A percentile compares a stretch with the other conserved stretches of the same genome.
Evolutionary conservation across 192 early-diverging fungal genomes (phyloP).

Genomic region (Coemansia sp.): DNA sequence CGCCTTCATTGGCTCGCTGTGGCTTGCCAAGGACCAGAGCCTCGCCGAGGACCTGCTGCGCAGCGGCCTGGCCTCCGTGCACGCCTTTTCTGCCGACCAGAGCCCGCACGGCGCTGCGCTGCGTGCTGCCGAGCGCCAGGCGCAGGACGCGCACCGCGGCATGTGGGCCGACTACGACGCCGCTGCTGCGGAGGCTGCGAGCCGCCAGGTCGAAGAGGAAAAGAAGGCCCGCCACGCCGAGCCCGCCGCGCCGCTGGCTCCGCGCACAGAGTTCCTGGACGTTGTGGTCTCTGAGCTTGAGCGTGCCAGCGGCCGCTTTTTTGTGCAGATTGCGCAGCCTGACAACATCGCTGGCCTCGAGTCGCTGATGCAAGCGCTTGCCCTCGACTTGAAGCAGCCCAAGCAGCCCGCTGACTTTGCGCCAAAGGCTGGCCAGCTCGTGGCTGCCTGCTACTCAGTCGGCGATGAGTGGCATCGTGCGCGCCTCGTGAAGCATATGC

Average conservation of each 20-base stretch:
- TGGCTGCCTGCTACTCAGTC: conserved; percentile 84
- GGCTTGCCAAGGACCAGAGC: conserved; percentile 67
- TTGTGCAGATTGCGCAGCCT: conserved; percentile 64
- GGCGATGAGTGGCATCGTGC: conserved; percentile 94
- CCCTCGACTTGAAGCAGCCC: conserved; percentile 59
- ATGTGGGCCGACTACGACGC: conserved; percentile 70
- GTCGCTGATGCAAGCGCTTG: conserved; percentile 81
- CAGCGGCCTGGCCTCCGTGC: conserved; percentile 80
- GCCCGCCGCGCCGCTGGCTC: conserved; percentile 57
- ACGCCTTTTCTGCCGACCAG: conserved; percentile 86
- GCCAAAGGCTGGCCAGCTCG: conserved; percentile 71
- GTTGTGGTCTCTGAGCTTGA: conserved; percentile 70
- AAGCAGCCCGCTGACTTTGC: conserved; percentile 47
- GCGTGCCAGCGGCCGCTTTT: conserved; percentile 61
- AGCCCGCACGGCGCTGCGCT: conserved; percentile 69
- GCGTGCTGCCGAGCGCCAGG: conserved; percentile 77
- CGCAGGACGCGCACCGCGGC: conserved; percentile 68
- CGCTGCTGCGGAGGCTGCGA: conserved; percentile 12
- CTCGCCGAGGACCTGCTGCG: conserved; percentile 75
- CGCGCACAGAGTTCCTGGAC: conserved; percentile 69
- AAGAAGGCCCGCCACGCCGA: conserved; percentile 29
- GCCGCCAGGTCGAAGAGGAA: conserved; percentile 35
- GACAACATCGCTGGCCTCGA: conserved; percentile 69
- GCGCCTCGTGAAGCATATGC: conserved; percentile 66
- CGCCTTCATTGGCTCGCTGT: conserved; percentile 90